phyloP scores from a whole-genome alignment of 1,284 basidiomycete species.

The Singerocomus rubriflavus region DNA sequence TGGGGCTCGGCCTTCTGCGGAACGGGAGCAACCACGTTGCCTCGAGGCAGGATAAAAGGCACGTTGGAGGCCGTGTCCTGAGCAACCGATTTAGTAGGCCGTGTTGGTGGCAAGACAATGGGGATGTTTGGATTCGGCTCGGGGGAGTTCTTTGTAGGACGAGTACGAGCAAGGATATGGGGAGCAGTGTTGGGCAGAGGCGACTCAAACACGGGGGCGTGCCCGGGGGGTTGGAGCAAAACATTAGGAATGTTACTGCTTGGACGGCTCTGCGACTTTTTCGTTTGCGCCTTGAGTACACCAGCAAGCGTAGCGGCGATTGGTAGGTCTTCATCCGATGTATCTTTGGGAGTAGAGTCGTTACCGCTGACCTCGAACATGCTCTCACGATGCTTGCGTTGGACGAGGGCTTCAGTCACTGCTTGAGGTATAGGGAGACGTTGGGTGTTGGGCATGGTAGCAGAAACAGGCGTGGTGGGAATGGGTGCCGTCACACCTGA shows the following conservation, averaged over 20 bases:
- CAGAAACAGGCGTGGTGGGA: conserved; percentile 49
- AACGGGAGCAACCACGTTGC: conserved; percentile 42
- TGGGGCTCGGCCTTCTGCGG: conserved; percentile 45
- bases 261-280: conserved; percentile 37
- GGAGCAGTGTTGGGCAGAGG: conserved; percentile 32
- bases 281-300: conserved; percentile 26
- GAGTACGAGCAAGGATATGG: conserved; percentile 65
- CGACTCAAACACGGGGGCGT: conserved; percentile 30
- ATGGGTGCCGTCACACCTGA: conserved; percentile 73
- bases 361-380: conserved; percentile 39
- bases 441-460: conserved; percentile 33
- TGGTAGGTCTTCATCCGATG: conserved; percentile 50
- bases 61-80: conserved; percentile 24
- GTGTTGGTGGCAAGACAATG: conserved; percentile 30
- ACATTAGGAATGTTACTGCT: conserved; percentile 40
- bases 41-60: conserved; percentile 32
- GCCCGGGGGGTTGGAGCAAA: conserved; percentile 63
- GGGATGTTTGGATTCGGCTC: conserved; percentile 30
- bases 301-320: conserved; percentile 40
- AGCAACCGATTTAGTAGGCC: conserved; percentile 14
- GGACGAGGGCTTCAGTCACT: conserved; percentile 67
- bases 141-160: conserved; percentile 30
- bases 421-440: conserved; percentile 61
- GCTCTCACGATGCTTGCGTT: conserved; percentile 66
- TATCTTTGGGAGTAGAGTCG: conserved; percentile 36